phyloP scores from a whole-genome alignment of 2,329 filamentous ascomycete species.

The Stachybotrys elegans region DNA sequence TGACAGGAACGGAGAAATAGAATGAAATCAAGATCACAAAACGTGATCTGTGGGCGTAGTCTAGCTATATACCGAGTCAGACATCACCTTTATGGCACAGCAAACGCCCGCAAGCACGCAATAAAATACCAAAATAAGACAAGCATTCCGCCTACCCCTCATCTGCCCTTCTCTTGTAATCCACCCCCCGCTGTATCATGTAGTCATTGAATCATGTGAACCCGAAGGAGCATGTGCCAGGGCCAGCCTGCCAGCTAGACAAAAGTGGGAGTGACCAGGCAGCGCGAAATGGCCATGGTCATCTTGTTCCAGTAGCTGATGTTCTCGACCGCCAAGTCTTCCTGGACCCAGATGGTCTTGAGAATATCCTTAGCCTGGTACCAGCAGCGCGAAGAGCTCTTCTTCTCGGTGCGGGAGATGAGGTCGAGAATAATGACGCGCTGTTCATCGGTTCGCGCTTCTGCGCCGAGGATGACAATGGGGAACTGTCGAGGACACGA shows the following conservation, averaged over 20 bases:
- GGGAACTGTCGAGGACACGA: conserved; percentile 17
- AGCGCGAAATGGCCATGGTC: not conserved
- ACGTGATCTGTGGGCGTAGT: too few species aligned
- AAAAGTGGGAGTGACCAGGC: not conserved
- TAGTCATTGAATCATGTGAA: too few species aligned
- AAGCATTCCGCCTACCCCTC: too few species aligned
- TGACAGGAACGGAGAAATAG: too few species aligned
- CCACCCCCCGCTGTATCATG: too few species aligned
- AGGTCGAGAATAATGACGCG: conserved; percentile 14
- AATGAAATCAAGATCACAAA: too few species aligned
- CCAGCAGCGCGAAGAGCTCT: conserved; percentile 13
- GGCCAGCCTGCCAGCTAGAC: not conserved
- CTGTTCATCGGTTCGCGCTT: conserved; percentile 16
- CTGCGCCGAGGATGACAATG: conserved; percentile 16
- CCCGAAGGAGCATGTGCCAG: too few species aligned
- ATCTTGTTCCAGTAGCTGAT: not conserved
- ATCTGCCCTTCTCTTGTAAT: too few species aligned
- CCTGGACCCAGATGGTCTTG: conserved; percentile 26
- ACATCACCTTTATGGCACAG: too few species aligned
- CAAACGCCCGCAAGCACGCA: too few species aligned
- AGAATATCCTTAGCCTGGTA: conserved; percentile 16
- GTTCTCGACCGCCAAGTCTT: conserved; percentile 14
- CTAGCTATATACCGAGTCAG: too few species aligned
- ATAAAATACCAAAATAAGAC: too few species aligned
- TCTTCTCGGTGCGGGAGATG: conserved; percentile 17